Evolutionary conservation across 2,329 filamentous ascomycete genomes (phyloP).

Genomic region (Trichophyton rubrum): DNA sequence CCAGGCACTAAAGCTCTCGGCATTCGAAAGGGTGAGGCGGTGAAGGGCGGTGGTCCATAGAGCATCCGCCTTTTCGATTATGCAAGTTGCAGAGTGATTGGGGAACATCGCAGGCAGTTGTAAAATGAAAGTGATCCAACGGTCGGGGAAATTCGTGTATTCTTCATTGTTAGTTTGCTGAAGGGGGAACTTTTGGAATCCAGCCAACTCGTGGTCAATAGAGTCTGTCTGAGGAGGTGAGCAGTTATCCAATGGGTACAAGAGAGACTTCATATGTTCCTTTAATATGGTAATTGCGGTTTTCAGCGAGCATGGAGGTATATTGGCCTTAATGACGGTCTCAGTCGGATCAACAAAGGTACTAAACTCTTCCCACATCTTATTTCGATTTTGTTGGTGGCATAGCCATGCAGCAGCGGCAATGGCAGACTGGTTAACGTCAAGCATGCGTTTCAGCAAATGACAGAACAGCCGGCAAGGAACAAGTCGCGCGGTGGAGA

Average conservation of each 20-base stretch:
- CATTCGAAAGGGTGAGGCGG: conserved; percentile 33
- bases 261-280: conserved; percentile 32
- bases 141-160: conserved; percentile 37
- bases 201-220: conserved; percentile 22
- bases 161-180: conserved; percentile 27
- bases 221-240: conserved; percentile 25
- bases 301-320: conserved; percentile 27
- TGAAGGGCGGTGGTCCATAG: conserved; percentile 35
- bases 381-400: conserved; percentile 74
- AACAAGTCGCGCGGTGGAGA: conserved; percentile 73
- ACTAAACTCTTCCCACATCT: conserved; percentile 83
- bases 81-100: conserved; percentile 32
- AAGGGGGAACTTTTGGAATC: conserved; percentile 25
- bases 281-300: conserved; percentile 31
- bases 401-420: conserved; percentile 87
- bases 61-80: conserved; percentile 33
- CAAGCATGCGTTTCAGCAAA: conserved; percentile 71
- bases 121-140: conserved; percentile 36
- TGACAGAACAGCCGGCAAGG: conserved; percentile 82
- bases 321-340: conserved; percentile 30
- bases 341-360: conserved; percentile 29
- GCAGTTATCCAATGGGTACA: conserved; percentile 28
- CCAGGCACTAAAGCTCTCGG: conserved; percentile 38
- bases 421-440: conserved; percentile 87
- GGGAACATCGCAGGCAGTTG: conserved; percentile 29